These are phyloP conservation scores for Malus asiatica DNA, from an alignment of 306 rosid species.

Conservation along the genomic window DNA sequence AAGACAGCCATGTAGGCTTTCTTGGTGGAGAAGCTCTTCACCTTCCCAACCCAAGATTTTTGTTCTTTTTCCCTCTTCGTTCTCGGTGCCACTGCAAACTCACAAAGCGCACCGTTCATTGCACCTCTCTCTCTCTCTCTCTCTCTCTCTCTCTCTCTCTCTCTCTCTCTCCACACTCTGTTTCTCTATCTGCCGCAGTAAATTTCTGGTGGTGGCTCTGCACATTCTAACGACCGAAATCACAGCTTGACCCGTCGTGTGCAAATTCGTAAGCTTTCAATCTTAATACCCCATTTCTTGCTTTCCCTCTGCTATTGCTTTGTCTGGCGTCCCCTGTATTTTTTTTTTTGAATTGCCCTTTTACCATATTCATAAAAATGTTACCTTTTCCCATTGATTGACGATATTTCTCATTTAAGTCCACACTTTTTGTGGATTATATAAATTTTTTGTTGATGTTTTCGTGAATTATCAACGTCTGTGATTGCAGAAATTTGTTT, in stretches of 20 bases:
- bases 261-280: constrained; percentile 20
- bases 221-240: constrained; percentile 43
- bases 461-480: not conserved
- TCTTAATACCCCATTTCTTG: constrained; percentile 13
- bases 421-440: not conserved
- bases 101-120: constrained; percentile 15
- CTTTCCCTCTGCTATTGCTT: not conserved
- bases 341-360: not conserved
- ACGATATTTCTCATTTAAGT: not conserved
- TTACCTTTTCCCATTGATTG: not conserved
- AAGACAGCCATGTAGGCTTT: constrained; percentile 6
- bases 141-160: not conserved
- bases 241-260: constrained; percentile 58
- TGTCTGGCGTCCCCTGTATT: not conserved
- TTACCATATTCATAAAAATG: not conserved
- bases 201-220: constrained; percentile 32
- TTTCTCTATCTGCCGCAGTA: not conserved
- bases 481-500: not conserved
- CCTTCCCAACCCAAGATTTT: not conserved
- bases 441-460: not conserved
- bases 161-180: not conserved
- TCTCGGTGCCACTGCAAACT: not conserved
- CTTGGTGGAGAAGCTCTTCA: constrained; percentile 10
- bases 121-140: not conserved
- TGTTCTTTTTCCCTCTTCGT: not conserved